phyloP scores from a whole-genome alignment of 2,329 filamentous ascomycete species.

The Colletotrichum higginsianum region DNA sequence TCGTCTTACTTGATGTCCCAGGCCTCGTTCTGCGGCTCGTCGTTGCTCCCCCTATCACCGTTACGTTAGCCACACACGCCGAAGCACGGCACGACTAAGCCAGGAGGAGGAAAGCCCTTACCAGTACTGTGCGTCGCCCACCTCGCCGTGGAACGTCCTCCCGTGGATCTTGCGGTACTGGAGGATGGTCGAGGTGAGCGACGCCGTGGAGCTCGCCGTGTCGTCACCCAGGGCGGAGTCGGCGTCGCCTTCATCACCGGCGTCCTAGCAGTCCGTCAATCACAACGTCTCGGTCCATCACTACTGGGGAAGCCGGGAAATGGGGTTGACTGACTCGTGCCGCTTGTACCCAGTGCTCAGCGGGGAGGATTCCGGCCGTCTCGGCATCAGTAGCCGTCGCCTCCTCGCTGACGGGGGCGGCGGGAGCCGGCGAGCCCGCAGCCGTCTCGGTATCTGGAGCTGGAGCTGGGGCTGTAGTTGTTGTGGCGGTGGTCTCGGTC shows the following conservation, averaged over 20 bases:
- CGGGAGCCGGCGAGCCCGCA: background rate
- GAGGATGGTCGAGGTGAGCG: slow-evolving; percentile 50
- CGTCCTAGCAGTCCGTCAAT: slow-evolving; percentile 24
- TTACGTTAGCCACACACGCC: background rate
- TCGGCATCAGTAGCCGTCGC: background rate
- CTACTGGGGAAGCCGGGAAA: background rate
- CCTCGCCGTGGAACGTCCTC: slow-evolving; percentile 50
- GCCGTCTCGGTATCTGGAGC: background rate
- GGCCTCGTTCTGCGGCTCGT: slow-evolving; percentile 50
- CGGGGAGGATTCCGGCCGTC: slow-evolving; percentile 32
- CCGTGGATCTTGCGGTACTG: slow-evolving; percentile 51
- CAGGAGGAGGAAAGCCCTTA: background rate
- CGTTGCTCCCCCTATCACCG: slow-evolving; percentile 46
- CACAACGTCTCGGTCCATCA: background rate
- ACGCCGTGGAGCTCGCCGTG: slow-evolving; percentile 48
- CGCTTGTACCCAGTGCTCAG: slow-evolving; percentile 38
- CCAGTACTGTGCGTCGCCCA: slow-evolving; percentile 50
- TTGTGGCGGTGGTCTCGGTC: background rate
- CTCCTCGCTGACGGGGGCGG: slow-evolving; percentile 2
- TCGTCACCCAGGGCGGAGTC: slow-evolving; percentile 42
- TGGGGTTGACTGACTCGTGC: slow-evolving; percentile 36
- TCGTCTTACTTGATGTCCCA: slow-evolving; percentile 50
- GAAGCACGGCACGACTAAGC: too few relatives aligned
- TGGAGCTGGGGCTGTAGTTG: background rate
- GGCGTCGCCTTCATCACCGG: slow-evolving; percentile 24